Evolutionary conservation across 352 stramenopile genomes (phyloP).

Genomic region (Phytophthora hybrid): DNA sequence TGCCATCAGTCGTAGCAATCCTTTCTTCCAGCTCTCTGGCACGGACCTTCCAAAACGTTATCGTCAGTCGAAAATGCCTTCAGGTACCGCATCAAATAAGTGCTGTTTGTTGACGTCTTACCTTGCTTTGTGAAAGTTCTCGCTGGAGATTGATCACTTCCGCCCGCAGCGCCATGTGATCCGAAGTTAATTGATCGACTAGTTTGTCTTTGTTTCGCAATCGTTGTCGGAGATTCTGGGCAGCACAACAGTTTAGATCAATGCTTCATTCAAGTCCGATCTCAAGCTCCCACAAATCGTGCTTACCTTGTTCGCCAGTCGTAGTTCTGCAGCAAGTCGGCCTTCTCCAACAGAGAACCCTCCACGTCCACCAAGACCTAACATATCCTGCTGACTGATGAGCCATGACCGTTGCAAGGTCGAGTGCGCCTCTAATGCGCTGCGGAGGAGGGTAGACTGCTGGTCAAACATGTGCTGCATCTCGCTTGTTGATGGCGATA

Average conservation of each 20-base stretch:
- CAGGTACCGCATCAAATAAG: background rate
- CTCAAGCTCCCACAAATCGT: background rate
- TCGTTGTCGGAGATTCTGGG: conserved; percentile 81
- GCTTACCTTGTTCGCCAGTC: conserved; percentile 86
- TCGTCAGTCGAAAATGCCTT: background rate
- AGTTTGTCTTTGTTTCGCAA: conserved; percentile 87
- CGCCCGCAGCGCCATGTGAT: conserved; percentile 65
- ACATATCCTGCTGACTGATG: conserved; percentile 76
- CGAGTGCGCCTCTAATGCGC: conserved; percentile 75
- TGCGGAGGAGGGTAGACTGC: conserved; percentile 75
- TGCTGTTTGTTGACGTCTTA: conserved; percentile 21
- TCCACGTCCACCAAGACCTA: conserved; percentile 56
- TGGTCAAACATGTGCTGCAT: conserved; percentile 92
- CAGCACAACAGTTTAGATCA: conserved; percentile 10
- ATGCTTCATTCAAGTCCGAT: background rate
- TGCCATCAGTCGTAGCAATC: conserved; percentile 16
- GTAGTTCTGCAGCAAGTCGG: conserved; percentile 78
- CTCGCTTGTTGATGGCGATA: conserved; percentile 86
- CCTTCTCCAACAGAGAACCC: conserved; percentile 87
- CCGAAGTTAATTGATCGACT: conserved; percentile 80
- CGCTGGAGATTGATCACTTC: conserved; percentile 70
- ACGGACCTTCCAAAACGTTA: conserved; percentile 28
- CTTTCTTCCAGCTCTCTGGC: conserved; percentile 47
- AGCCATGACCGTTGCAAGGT: conserved; percentile 82
- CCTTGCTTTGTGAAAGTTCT: conserved; percentile 71